Evolutionary conservation across 139 green algal genomes (phyloP), one percentile per base, ranked within the genome.

Genomic region (Pleodorina starrii): DNA sequence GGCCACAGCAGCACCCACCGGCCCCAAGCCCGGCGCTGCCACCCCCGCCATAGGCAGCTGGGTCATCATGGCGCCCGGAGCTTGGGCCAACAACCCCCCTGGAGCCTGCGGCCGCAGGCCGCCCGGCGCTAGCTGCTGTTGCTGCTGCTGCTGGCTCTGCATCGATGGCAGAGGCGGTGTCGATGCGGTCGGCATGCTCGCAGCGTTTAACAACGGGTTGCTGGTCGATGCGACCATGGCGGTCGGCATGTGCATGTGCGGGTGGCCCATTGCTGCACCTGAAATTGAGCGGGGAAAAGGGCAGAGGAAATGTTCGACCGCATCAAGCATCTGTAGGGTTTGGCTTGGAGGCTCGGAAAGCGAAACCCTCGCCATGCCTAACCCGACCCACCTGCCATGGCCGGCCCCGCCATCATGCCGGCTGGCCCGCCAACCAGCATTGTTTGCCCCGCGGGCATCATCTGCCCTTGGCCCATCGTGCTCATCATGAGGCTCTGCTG

Each of bases 401-500:
- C 40, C 32, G 50, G 46, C 35, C 57, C 46, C 38, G 72, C 77
- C 84, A 92, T 51, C 36, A 87, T 73, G 19, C 78, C 78, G 0
- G 78, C 54, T 11, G 78, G 36, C 1, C 36, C 78, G 14, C 78
- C 78, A 11, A 78, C 63, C 43, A 93, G 93, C 54, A 94, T 85
- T 0, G 57, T 11, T 91, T 94, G 94, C 6, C 90, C 81, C 11
- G 46, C 1, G 27, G 46, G 79, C 91, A 93, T 94, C 78, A 92
- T 85, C 29, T 87, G 71, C 3, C 46, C 48, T 9, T 90, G 75
- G 0, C 80, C 80, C 35, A 86, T 81, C 3, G 51, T 60, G 23
- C 89, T 84, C 90, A 94, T 90, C 88, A 92, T 89, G 6, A 93
- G 76, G 74, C 91, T 94, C 25, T 95, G 92, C 83, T 94, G 94